Evolutionary conservation across 345 rosid species (phyloP).

Genomic region (Passiflora organensis): DNA sequence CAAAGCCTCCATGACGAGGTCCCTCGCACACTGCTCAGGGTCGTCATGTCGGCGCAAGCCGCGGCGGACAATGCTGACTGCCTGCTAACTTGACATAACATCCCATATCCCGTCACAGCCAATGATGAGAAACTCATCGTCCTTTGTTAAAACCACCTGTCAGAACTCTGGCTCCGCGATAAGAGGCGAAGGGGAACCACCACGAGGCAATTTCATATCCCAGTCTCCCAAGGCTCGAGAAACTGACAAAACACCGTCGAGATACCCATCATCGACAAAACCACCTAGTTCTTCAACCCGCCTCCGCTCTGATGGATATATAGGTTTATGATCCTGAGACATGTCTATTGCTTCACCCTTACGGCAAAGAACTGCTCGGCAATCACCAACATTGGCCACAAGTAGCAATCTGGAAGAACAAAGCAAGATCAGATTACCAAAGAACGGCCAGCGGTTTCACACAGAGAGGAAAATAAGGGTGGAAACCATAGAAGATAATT

Average conservation of each 20-base stretch:
- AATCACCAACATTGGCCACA: conserved; percentile 56
- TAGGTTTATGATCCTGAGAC: conserved; percentile 46
- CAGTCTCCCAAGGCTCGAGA: conserved; percentile 89
- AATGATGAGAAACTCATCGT: conserved; percentile 80
- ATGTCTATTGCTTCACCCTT: conserved; percentile 41
- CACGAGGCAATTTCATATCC: conserved; percentile 69
- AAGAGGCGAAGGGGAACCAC: conserved; percentile 67
- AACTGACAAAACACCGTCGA: conserved; percentile 68
- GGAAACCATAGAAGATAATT: no score
- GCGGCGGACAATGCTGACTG: conserved; percentile 55
- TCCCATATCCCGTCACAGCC: conserved; percentile 98
- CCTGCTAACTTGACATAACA: conserved; percentile 82
- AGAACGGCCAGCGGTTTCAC: neutral
- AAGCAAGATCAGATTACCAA: neutral
- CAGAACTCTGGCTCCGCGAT: conserved; percentile 72
- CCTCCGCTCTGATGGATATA: conserved; percentile 27
- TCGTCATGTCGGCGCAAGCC: conserved; percentile 57
- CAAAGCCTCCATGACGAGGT: conserved; percentile 76
- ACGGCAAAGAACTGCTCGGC: conserved; percentile 45
- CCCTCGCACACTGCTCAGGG: conserved; percentile 68
- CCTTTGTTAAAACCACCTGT: conserved; percentile 54
- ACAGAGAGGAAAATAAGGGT: no score
- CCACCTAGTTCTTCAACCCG: conserved; percentile 44
- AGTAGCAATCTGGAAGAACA: conserved; percentile 46
- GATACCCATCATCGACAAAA: conserved; percentile 60